These are phyloP conservation scores for Xylariaceae sp. DNA, from an alignment of 2,329 filamentous ascomycete genomes.

Conservation along the genomic window DNA sequence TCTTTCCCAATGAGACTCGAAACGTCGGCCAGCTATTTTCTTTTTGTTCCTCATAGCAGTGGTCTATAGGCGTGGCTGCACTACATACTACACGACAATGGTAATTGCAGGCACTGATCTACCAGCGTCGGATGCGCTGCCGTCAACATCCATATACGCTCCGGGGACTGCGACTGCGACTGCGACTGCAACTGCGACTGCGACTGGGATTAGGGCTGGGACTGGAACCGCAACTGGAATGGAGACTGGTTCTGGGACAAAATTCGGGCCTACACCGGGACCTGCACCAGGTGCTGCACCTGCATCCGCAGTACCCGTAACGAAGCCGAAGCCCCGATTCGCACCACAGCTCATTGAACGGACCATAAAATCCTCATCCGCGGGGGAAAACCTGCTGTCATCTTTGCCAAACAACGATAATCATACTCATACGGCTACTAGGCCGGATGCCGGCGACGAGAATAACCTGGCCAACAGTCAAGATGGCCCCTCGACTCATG, in stretches of 20 bases:
- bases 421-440: background rate
- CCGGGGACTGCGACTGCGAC: slow-evolving; percentile 5
- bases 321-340: slow-evolving; percentile 31
- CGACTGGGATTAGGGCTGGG: slow-evolving; percentile 1
- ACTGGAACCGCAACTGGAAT: slow-evolving; percentile 1
- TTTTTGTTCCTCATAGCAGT: background rate
- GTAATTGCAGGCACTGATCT: slow-evolving; percentile 27
- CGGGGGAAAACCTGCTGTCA: slow-evolving; percentile 13
- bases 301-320: slow-evolving; percentile 15
- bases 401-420: background rate
- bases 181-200: slow-evolving; percentile 2
- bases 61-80: background rate
- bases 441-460: slow-evolving; percentile 5
- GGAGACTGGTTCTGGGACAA: slow-evolving; percentile 8
- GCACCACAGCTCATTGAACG: slow-evolving; percentile 33
- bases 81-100: slow-evolving; percentile 3
- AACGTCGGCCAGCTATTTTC: background rate
- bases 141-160: slow-evolving; percentile 5
- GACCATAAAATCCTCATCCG: slow-evolving; percentile 28
- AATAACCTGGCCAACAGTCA: slow-evolving; percentile 16
- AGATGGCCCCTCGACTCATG: background rate
- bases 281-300: slow-evolving; percentile 7
- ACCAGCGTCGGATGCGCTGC: slow-evolving; percentile 25
- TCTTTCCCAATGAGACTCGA: background rate
- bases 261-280: slow-evolving; percentile 3